phyloP scores from a whole-genome alignment of 2,329 filamentous ascomycete genomes.

The Phoma sp. region DNA sequence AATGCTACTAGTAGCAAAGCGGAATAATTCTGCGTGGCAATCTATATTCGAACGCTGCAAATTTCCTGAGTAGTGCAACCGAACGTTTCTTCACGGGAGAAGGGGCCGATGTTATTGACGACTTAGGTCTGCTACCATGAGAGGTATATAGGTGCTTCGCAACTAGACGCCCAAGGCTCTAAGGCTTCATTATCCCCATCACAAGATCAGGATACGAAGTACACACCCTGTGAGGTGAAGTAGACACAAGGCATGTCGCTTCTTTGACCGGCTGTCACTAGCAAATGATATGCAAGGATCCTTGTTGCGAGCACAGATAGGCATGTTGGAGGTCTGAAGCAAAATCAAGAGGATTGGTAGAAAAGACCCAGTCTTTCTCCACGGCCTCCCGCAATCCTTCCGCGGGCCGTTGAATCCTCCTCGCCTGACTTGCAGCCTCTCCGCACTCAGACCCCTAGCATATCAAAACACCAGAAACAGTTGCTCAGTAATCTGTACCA shows the following conservation, averaged over 20 bases:
- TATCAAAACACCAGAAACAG: not conserved
- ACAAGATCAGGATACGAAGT: no score
- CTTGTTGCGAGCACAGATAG: not conserved
- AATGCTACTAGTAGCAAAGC: not conserved
- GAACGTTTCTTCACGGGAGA: not conserved
- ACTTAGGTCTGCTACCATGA: no score
- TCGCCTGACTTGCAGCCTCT: no score
- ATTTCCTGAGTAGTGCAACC: not conserved
- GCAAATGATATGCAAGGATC: no score
- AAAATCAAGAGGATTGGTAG: not conserved
- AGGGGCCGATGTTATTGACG: not conserved
- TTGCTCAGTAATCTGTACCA: no score
- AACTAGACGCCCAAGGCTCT: no score
- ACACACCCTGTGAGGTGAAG: no score
- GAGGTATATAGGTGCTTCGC: no score
- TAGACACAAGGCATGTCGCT: no score
- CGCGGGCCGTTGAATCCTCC: constrained; percentile 5
- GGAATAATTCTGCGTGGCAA: not conserved
- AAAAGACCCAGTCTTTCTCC: constrained; percentile 5
- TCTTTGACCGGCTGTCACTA: no score
- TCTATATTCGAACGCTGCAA: not conserved
- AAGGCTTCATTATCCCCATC: no score
- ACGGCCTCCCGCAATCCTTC: constrained; percentile 17
- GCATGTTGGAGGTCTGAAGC: not conserved
- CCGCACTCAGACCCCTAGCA: not conserved